Evolutionary conservation across 371 early-diverging fungal genomes (phyloP).

Genomic region (Paraphysoderma sedebokerense): DNA sequence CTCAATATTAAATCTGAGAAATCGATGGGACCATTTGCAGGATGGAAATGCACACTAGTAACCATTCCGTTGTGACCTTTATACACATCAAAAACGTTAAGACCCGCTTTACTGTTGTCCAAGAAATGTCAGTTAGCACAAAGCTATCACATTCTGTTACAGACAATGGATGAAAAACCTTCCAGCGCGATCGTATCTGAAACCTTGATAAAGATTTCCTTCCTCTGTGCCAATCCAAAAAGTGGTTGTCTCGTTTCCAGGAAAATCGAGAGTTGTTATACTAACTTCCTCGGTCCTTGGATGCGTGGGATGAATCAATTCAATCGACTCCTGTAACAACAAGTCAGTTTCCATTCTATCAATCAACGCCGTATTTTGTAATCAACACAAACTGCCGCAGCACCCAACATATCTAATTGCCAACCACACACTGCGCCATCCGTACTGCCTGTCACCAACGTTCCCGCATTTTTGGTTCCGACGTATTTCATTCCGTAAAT

Average conservation of each 20-base stretch:
- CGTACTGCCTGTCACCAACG: constrained; percentile 73
- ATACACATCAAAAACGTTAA: constrained; percentile 67
- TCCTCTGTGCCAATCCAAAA: constrained; percentile 96
- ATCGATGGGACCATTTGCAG: constrained; percentile 53
- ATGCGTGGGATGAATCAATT: constrained; percentile 54
- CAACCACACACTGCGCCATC: constrained; percentile 92
- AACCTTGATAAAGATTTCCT: constrained; percentile 77
- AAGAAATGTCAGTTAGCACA: not conserved
- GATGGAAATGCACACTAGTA: constrained; percentile 86
- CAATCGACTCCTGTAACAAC: constrained; percentile 51
- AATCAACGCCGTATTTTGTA: not conserved
- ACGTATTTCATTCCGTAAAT: constrained; percentile 75
- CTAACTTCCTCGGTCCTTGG: constrained; percentile 81
- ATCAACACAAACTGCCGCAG: constrained; percentile 48
- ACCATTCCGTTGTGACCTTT: constrained; percentile 75
- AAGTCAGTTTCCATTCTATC: too few species aligned
- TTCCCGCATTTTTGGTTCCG: constrained; percentile 87
- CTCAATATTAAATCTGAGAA: constrained; percentile 83
- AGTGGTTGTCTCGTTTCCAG: constrained; percentile 73
- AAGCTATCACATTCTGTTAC: not conserved
- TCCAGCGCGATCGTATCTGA: constrained; percentile 83
- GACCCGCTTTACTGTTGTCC: constrained; percentile 70
- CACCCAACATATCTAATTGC: constrained; percentile 91
- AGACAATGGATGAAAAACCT: constrained; percentile 6
- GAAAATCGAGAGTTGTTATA: constrained; percentile 74